Base-by-base conservation (phyloP, 1,139 yeast genomes). In the Hemisphaericaspora lyxosophila region DNA sequence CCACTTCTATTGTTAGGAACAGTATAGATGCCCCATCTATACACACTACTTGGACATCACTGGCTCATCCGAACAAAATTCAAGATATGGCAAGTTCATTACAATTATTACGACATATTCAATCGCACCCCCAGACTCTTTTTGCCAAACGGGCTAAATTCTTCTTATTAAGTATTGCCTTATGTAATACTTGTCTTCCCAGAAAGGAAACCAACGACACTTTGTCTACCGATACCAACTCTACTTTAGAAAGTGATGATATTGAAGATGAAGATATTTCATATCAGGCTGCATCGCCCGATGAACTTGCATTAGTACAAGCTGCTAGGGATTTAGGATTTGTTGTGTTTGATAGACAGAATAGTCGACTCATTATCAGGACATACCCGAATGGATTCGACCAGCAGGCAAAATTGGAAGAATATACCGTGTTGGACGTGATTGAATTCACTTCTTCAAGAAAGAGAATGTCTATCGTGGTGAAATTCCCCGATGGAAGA, bases 261-360 rank as follows among this genome's bases (percentile, higher is more conserved):
- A 45, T 34, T 11, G 67, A 61, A 8, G 83, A 75, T 34, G 76
- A 67, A 17, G 66, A 67, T 31, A 75, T 89, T 15, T 79, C 77
- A 34, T 94, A 90, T 52, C 97, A 89, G 56, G 88, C 97, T 0
- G 82, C 97, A 0, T 90, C 97, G 0, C 98, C 98, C 0, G 98
- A 92, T 64, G 99, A 92, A 57, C 62, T 90, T 38, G 98, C 99
- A 0, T 68, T 92, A 29, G 92, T 92, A 2, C 80, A 85, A 41
- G 98, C 97, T 1, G 98, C 98, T 0, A 73, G 96, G 48, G 98
- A 92, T 56, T 71, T 92, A 68, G 98, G 98, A 0, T 94, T 71
- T 57, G 82, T 90, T 19, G 84, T 89, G 7, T 74, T 70, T 44
- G 89, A 87, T 43, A 78, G 87, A 40, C 78, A 78, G 42, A 78